phyloP scores from a whole-genome alignment of 257 asterid genomes.

The Nicotiana obtusifolia region DNA sequence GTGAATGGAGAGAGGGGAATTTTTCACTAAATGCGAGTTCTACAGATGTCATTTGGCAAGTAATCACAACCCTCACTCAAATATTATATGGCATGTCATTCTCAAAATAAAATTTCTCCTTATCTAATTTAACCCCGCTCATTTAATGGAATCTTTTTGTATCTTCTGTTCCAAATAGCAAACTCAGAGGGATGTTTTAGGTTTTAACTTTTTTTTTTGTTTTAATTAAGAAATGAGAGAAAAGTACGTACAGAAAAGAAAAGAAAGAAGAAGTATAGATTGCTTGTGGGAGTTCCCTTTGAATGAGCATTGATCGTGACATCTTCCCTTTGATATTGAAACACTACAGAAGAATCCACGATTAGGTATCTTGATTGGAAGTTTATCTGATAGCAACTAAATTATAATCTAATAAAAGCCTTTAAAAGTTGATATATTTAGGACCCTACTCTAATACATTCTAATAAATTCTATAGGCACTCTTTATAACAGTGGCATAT shows the following conservation, averaged over 20 bases:
- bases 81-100: too few relatives aligned
- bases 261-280: background rate
- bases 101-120: too few relatives aligned
- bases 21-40: too few relatives aligned
- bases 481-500: background rate
- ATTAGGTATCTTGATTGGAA: background rate
- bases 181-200: background rate
- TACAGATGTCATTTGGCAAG: too few relatives aligned
- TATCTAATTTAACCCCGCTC: background rate
- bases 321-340: background rate
- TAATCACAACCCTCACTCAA: too few relatives aligned
- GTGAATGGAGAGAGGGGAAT: too few relatives aligned
- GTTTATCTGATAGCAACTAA: background rate
- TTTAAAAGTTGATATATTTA: background rate
- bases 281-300: slow-evolving; percentile 25
- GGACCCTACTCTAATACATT: background rate
- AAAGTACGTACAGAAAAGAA: background rate
- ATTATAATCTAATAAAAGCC: background rate
- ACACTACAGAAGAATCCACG: background rate
- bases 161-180: background rate
- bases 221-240: background rate
- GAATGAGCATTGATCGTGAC: slow-evolving; percentile 9
- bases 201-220: background rate
- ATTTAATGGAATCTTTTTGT: background rate
- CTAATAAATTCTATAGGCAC: background rate